Conservation (phyloP, 2,329 filamentous ascomycete genomes). For the Pyrenophora graminea region DNA sequence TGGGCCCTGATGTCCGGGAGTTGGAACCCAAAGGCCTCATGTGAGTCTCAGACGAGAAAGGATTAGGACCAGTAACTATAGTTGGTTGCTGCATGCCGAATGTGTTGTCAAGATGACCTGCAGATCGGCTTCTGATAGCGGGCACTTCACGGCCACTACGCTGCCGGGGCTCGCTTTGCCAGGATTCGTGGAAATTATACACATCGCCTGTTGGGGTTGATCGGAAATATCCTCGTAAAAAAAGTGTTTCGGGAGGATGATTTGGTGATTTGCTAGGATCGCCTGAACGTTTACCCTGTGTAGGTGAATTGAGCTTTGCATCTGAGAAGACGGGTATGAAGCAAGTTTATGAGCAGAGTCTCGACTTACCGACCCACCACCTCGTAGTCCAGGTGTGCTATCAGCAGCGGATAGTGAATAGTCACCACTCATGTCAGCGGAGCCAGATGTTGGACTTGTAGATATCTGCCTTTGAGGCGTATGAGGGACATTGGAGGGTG, state of each 20-base stretch:
- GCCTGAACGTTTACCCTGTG: background rate
- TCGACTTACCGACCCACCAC: constrained; percentile 13
- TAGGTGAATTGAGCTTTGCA: constrained; percentile 20
- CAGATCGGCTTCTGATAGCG: constrained; percentile 30
- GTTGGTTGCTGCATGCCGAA: constrained; percentile 2
- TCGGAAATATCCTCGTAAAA: constrained; percentile 15
- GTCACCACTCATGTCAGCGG: constrained; percentile 12
- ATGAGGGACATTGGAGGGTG: constrained; percentile 11
- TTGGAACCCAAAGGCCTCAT: too few species aligned
- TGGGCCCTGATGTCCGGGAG: too few species aligned
- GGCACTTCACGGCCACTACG: constrained; percentile 9
- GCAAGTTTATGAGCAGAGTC: constrained; percentile 8
- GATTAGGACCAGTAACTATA: background rate
- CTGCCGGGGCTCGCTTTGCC: constrained; percentile 29
- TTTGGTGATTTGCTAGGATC: constrained; percentile 2
- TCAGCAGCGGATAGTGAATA: constrained; percentile 9
- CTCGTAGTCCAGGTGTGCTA: constrained; percentile 21
- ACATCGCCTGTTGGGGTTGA: background rate
- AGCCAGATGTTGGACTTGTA: constrained; percentile 9
- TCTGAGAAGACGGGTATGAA: constrained; percentile 22
- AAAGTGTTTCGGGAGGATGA: background rate
- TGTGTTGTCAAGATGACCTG: constrained; percentile 19
- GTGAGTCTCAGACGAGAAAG: too few species aligned
- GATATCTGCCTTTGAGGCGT: constrained; percentile 11
- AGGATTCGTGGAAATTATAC: constrained; percentile 10